A percentile compares a stretch with the other conserved stretches of the same genome.
Evolutionary conservation across 2,329 filamentous ascomycete species (phyloP).

Genomic region (Calonectria naviculata): DNA sequence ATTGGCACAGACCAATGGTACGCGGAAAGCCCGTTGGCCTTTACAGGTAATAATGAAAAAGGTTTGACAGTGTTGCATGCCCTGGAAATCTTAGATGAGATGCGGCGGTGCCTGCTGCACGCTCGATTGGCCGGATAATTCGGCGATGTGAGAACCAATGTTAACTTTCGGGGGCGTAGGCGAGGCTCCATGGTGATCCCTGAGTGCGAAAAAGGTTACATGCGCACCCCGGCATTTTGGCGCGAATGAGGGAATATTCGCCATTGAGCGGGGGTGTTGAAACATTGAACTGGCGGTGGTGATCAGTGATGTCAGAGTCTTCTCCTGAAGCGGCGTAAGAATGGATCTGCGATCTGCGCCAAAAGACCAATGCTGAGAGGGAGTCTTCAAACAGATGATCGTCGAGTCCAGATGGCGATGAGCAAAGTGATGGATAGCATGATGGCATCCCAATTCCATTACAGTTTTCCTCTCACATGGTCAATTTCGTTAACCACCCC

Average conservation of each 20-base stretch:
- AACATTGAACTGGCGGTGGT: neutral
- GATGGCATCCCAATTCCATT: conserved; percentile 13
- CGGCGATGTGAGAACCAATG: neutral
- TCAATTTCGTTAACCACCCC: conserved; percentile 23
- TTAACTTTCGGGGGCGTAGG: neutral
- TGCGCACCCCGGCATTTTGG: neutral
- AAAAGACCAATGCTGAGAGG: neutral
- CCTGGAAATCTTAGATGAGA: neutral
- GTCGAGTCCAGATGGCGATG: neutral
- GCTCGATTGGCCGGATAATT: conserved; percentile 12
- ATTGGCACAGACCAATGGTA: neutral
- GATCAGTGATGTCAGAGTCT: conserved; percentile 3
- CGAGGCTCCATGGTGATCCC: conserved; percentile 10
- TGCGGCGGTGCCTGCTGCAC: neutral
- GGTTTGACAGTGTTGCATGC: neutral
- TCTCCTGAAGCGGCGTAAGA: neutral
- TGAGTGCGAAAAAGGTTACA: neutral
- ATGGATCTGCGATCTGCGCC: neutral
- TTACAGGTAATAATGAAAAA: neutral
- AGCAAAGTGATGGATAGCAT: neutral
- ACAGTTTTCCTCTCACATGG: conserved; percentile 8
- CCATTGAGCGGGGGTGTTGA: neutral
- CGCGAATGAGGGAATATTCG: conserved; percentile 20
- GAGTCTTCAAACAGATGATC: neutral
- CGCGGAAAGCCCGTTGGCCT: neutral